Conservation (phyloP, 768 basidiomycete species). For the Leccinum subgranulosum region DNA sequence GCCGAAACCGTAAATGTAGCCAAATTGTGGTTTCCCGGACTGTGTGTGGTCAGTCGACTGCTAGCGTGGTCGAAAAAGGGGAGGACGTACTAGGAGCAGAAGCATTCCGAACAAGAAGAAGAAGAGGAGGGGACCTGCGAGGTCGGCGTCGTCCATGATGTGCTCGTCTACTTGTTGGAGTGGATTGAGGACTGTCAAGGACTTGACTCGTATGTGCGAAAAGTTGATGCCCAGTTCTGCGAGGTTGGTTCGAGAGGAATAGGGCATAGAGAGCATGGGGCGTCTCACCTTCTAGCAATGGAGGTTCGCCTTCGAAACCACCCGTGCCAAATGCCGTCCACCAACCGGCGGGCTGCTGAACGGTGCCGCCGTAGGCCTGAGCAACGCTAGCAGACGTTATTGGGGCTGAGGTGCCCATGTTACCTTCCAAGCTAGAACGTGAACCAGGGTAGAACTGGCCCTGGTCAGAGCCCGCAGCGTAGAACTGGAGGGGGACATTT, state of each 20-base stretch:
- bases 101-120: conserved; percentile 93
- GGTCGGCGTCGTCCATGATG: conserved; percentile 99
- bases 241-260: neutral
- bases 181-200: conserved; percentile 93
- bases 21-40: conserved; percentile 99
- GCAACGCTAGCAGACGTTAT: conserved; percentile 45
- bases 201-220: conserved; percentile 90
- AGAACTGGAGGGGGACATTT: conserved; percentile 72
- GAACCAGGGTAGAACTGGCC: conserved; percentile 65
- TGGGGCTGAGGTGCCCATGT: conserved; percentile 52
- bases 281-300: conserved; percentile 82
- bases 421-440: conserved; percentile 75
- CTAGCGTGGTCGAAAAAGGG: neutral
- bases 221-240: conserved; percentile 98
- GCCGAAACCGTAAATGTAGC: conserved; percentile 97
- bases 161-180: conserved; percentile 76
- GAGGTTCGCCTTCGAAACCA: conserved; percentile 93
- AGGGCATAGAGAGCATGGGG: neutral
- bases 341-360: conserved; percentile 76
- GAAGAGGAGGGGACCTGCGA: conserved; percentile 94
- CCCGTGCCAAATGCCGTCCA: conserved; percentile 97
- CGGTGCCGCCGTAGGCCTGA: conserved; percentile 64
- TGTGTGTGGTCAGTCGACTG: conserved; percentile 31
- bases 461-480: conserved; percentile 58
- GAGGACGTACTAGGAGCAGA: conserved; percentile 76